phyloP scores from a whole-genome alignment of 352 stramenopile species.

The Globisporangium cederbergense region DNA sequence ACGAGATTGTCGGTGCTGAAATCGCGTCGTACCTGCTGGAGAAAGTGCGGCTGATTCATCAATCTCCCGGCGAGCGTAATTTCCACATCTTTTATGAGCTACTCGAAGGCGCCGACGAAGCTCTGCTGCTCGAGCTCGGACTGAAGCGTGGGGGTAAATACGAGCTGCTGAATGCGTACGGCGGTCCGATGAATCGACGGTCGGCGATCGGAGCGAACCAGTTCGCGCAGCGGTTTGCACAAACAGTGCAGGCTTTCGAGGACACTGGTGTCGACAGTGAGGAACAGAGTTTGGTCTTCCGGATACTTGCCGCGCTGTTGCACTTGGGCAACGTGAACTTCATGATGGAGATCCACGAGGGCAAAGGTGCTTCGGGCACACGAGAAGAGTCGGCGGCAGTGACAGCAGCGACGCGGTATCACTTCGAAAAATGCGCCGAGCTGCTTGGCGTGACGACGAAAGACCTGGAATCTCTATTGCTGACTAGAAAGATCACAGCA shows the following conservation, averaged over 20 bases:
- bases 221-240: conserved; percentile 53
- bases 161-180: conserved; percentile 86
- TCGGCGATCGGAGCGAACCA: conserved; percentile 35
- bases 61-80: conserved; percentile 90
- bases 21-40: conserved; percentile 97
- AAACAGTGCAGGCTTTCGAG: conserved; percentile 74
- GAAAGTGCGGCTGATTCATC: conserved; percentile 94
- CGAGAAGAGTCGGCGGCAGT: conserved; percentile 54
- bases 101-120: conserved; percentile 70
- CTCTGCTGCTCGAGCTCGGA: conserved; percentile 58
- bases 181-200: conserved; percentile 31
- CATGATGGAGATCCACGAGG: conserved; percentile 17
- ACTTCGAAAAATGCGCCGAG: conserved; percentile 81
- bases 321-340: conserved; percentile 96
- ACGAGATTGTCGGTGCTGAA: conserved; percentile 89
- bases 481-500: conserved; percentile 90
- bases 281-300: conserved; percentile 57
- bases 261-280: conserved; percentile 58
- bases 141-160: conserved; percentile 75
- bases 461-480: conserved; percentile 86
- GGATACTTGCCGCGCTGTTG: conserved; percentile 88
- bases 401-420: conserved; percentile 26
- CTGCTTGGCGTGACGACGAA: conserved; percentile 84
- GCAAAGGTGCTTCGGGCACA: conserved; percentile 11
- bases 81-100: conserved; percentile 97